Percentiles rank a stretch among this genome's conserved stretches.
Conservation (phyloP, 2,329 filamentous ascomycete species). For the Atkinsonella hypoxylon region DNA sequence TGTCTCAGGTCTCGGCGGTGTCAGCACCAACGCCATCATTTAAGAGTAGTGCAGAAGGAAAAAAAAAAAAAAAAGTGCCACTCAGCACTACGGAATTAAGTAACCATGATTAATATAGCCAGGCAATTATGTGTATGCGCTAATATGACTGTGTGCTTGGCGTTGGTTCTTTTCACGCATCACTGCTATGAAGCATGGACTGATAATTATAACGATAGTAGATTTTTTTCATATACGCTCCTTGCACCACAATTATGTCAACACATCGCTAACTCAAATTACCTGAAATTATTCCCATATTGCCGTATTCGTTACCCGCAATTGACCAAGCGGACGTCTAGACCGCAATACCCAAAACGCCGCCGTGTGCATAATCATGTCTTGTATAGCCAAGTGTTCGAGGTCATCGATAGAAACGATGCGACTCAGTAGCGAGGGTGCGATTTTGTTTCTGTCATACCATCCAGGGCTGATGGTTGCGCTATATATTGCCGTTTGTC, state of each 20-base stretch:
- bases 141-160: no score
- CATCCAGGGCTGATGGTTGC: conserved; percentile 7
- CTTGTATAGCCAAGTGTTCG: no score
- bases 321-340: neutral
- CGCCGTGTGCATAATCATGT: neutral
- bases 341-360: conserved; percentile 1
- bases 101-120: conserved; percentile 47
- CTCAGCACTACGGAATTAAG: conserved; percentile 65
- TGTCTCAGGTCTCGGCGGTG: conserved; percentile 11
- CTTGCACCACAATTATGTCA: neutral
- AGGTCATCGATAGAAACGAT: no score
- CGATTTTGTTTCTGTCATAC: no score
- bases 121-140: no score
- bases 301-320: neutral
- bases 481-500: conserved; percentile 18
- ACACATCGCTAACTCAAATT: neutral
- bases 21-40: conserved; percentile 45
- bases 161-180: neutral
- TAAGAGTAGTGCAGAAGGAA: conserved; percentile 71
- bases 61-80: no score
- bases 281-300: neutral
- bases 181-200: neutral
- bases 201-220: neutral
- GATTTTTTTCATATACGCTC: neutral
- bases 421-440: no score